Percentiles rank a stretch among this genome's conserved stretches.
Conservation (phyloP, 495 filamentous ascomycete species). For the Sphaerosporella brunnea region DNA sequence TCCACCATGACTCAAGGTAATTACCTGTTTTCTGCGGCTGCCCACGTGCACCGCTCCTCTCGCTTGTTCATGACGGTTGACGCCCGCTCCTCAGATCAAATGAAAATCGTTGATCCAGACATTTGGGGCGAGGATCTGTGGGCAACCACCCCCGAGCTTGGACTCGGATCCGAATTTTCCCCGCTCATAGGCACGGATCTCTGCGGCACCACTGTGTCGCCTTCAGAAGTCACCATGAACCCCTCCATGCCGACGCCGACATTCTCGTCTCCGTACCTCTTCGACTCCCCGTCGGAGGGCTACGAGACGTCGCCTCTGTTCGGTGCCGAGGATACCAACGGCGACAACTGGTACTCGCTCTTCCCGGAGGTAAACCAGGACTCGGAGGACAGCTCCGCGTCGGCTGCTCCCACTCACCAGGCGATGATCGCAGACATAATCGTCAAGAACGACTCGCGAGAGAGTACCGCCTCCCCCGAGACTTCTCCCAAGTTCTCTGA, state of each 20-base stretch:
- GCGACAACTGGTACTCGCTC: constrained; percentile 44
- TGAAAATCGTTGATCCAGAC: constrained; percentile 33
- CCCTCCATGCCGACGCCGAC: constrained; percentile 68
- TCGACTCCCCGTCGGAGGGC: constrained; percentile 54
- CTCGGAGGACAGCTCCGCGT: constrained; percentile 10
- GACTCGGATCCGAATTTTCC: constrained; percentile 28
- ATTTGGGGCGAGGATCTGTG: constrained; percentile 37
- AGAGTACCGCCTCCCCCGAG: constrained; percentile 25
- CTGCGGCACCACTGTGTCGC: constrained; percentile 51
- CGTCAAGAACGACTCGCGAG: constrained; percentile 30
- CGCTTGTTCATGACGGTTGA: background rate
- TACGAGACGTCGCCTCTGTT: constrained; percentile 64
- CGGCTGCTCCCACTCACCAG: background rate
- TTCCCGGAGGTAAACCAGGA: constrained; percentile 40
- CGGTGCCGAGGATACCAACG: constrained; percentile 29
- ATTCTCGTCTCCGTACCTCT: constrained; percentile 64
- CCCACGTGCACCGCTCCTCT: background rate
- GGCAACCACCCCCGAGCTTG: constrained; percentile 22
- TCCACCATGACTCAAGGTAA: constrained; percentile 7
- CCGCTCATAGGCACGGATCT: constrained; percentile 16
- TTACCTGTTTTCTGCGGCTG: background rate
- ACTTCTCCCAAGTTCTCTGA: constrained; percentile 32
- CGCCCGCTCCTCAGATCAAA: constrained; percentile 11
- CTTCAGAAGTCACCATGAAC: constrained; percentile 62
- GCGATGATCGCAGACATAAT: constrained; percentile 15